phyloP scores from a whole-genome alignment of 2,329 filamentous ascomycete species.

The Xylariales sp. region DNA sequence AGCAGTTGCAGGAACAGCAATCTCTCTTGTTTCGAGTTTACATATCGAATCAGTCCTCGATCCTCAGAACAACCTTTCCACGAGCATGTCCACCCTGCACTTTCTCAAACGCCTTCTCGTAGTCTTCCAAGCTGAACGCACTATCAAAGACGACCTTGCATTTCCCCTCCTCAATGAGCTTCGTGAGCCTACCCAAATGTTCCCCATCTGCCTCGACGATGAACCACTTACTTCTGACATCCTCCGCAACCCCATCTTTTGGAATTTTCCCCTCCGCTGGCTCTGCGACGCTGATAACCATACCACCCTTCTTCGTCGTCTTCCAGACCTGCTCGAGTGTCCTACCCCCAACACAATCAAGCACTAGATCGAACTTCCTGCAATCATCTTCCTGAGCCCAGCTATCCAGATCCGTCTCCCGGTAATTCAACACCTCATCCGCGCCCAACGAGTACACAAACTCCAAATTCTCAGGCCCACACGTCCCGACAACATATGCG shows the following conservation, averaged over 20 bases:
- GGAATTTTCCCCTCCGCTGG: neutral
- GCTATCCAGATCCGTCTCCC: neutral
- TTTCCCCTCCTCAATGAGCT: neutral
- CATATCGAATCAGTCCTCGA: neutral
- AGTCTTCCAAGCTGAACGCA: slow-evolving; percentile 1
- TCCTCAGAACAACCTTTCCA: neutral
- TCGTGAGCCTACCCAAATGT: neutral
- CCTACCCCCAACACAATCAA: neutral
- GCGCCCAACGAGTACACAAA: slow-evolving; percentile 2
- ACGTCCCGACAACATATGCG: slow-evolving; percentile 4
- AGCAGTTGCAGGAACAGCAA: too few species aligned
- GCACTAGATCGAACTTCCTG: neutral
- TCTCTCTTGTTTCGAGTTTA: too few species aligned
- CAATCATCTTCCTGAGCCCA: neutral
- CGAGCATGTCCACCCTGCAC: neutral
- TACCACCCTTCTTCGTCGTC: neutral
- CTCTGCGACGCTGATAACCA: slow-evolving; percentile 1
- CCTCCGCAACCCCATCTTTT: neutral
- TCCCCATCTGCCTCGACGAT: slow-evolving; percentile 1
- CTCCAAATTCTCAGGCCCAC: neutral
- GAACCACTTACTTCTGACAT: neutral
- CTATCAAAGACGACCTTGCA: neutral
- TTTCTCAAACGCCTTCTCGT: neutral
- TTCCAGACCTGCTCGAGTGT: neutral
- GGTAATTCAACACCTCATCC: slow-evolving; percentile 5